A percentile compares a stretch with the other conserved stretches of the same genome.
Evolutionary conservation across 2,329 filamentous ascomycete genomes (phyloP).

Genomic region (Stachybotrys chartarum): DNA sequence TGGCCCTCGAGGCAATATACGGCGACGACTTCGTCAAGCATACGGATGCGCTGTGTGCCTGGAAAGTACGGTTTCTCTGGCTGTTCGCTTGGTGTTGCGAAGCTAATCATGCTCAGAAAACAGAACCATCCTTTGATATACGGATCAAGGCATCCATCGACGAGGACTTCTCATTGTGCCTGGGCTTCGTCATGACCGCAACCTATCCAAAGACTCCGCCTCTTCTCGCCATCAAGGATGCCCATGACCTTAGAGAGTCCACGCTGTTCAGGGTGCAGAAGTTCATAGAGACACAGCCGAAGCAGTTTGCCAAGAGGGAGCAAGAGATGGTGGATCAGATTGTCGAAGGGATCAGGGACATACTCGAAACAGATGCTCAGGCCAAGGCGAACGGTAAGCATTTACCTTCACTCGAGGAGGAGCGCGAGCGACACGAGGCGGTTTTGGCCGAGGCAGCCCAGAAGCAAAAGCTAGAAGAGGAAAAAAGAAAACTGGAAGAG

Average conservation of each 20-base stretch:
- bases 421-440: conserved; percentile 76
- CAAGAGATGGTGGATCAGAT: conserved; percentile 59
- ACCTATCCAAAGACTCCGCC: conserved; percentile 86
- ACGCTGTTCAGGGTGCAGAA: conserved; percentile 65
- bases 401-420: conserved; percentile 81
- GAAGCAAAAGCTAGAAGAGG: conserved; percentile 46
- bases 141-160: conserved; percentile 68
- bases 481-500: conserved; percentile 47
- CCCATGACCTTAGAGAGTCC: conserved; percentile 59
- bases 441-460: conserved; percentile 54
- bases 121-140: conserved; percentile 77
- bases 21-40: conserved; percentile 79
- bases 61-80: conserved; percentile 59
- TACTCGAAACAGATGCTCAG: conserved; percentile 80
- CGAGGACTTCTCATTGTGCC: conserved; percentile 59
- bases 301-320: conserved; percentile 41
- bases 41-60: conserved; percentile 64
- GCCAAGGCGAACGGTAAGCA: conserved; percentile 68
- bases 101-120: conserved; percentile 47
- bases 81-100: conserved; percentile 7
- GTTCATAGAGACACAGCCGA: conserved; percentile 52
- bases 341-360: conserved; percentile 61
- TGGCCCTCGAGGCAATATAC: conserved; percentile 82
- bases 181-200: conserved; percentile 77
- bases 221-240: conserved; percentile 59